Evolutionary conservation across 305 asterid genomes (phyloP), one percentile per base, ranked within the genome.

Genomic region (Fraxinus xanthoxyloides): DNA sequence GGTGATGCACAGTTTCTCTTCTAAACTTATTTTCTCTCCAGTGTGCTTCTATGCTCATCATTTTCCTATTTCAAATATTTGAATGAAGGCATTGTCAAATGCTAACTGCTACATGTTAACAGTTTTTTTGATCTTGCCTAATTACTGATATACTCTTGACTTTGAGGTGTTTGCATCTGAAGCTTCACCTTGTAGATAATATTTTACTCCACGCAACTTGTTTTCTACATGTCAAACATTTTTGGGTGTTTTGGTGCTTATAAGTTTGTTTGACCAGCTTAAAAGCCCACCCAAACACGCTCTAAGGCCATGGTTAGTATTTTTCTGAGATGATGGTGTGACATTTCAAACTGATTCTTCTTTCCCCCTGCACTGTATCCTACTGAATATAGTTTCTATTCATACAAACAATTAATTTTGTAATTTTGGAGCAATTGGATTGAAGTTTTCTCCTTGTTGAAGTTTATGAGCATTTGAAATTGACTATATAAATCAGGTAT

Each of bases 401-500:
- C 21, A 12, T 5, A 13, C 74, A 67, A 28, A 28, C 38, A 3
- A 67, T 67, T 28, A 67, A 28, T 67, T 63, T 28, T 67, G 36
- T 28, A 67, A 28, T 28, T 28, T 28, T 12, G 3, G 63, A 28
- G 3, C 74, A 4, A 67, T 28, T 67, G 21, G 9, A 67, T 13
- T 13, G 38, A 30, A 67, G 38, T 67, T 28, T 26, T 1, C 74
- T 1, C n/a, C 74, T 67, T 13, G 38, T 67, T 67, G 74, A 28
- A 67, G 38, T 67, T 67, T 67, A 26, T 28, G 74, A 28, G 36
- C 74, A 67, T 67, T 67, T 26, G n/a, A 26, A 67, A 35, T 46
- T 34, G 36, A 48, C 54, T 61, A 76, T 75, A 26, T 26, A 1
- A 1, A 65, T 85, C 77, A 94, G 98, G 85, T 86, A 89, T 87